phyloP scores from a whole-genome alignment of 495 filamentous ascomycete species.

The Tuber calosporum region DNA sequence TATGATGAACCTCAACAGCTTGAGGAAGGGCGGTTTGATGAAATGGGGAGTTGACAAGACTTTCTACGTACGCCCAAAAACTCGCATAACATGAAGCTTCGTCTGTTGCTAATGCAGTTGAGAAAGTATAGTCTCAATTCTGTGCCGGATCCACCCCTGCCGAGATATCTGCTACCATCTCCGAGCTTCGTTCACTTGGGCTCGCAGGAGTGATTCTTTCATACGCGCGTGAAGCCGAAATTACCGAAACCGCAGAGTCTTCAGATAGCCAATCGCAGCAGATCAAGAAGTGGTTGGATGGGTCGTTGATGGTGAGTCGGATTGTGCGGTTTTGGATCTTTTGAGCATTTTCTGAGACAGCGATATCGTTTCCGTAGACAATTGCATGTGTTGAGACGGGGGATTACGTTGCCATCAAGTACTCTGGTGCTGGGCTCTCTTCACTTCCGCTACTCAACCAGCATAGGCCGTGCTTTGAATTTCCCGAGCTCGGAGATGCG shows the following conservation, averaged over 20 bases:
- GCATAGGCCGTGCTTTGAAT: constrained; percentile 20
- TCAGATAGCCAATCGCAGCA: constrained; percentile 23
- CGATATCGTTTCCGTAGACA: constrained; percentile 44
- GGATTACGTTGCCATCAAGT: constrained; percentile 85
- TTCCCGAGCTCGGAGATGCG: constrained; percentile 55
- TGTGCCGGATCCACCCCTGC: constrained; percentile 63
- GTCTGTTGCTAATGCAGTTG: neutral
- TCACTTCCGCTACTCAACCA: constrained; percentile 25
- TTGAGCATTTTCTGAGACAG: neutral
- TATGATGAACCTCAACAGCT: constrained; percentile 27
- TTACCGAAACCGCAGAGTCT: constrained; percentile 12
- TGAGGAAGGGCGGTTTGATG: constrained; percentile 26
- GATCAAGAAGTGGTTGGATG: constrained; percentile 33
- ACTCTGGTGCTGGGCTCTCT: constrained; percentile 67
- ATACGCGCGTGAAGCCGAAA: constrained; percentile 64
- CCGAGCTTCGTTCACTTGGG: constrained; percentile 57
- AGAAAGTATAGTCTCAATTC: constrained; percentile 50
- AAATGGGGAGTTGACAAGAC: constrained; percentile 60
- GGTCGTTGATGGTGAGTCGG: constrained; percentile 21
- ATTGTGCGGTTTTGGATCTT: neutral
- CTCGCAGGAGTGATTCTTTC: constrained; percentile 70
- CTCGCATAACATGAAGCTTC: neutral
- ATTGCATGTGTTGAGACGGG: constrained; percentile 64
- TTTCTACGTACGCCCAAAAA: constrained; percentile 54
- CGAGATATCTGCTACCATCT: constrained; percentile 57